phyloP scores from a whole-genome alignment of 345 rosid genomes.

The Citropsis articulata region DNA sequence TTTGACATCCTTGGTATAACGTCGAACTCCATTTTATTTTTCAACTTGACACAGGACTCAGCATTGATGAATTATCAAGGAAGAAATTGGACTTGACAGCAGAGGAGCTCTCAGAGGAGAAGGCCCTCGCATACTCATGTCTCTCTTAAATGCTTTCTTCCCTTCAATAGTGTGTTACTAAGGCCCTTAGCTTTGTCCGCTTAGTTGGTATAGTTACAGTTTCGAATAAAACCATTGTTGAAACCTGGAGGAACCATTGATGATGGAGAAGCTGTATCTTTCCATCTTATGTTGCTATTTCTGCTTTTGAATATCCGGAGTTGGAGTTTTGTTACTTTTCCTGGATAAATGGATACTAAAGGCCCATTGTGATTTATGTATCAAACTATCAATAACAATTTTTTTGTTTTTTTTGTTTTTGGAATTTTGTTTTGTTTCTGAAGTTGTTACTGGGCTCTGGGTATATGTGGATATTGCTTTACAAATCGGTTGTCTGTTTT shows the following conservation, averaged over 20 bases:
- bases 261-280: slow-evolving; percentile 9
- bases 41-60: slow-evolving; percentile 47
- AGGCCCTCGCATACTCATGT: slow-evolving; percentile 94
- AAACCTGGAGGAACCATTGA: slow-evolving; percentile 13
- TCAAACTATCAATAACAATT: no score
- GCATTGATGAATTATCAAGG: slow-evolving; percentile 86
- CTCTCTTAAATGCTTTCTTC: slow-evolving; percentile 45
- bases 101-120: slow-evolving; percentile 87
- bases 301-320: neutral
- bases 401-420: no score
- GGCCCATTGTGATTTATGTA: neutral
- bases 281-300: neutral
- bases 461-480: no score
- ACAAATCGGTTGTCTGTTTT: no score
- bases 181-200: neutral
- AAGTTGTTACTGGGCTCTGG: no score
- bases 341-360: neutral
- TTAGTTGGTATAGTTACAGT: slow-evolving; percentile 8
- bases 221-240: slow-evolving; percentile 33
- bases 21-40: neutral
- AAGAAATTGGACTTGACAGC: slow-evolving; percentile 94
- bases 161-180: neutral
- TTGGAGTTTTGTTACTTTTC: neutral
- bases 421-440: no score
- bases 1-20: neutral